Evolutionary conservation across 164 flowering plant species (phyloP).

Genomic region (Magnolia changhungtana): DNA sequence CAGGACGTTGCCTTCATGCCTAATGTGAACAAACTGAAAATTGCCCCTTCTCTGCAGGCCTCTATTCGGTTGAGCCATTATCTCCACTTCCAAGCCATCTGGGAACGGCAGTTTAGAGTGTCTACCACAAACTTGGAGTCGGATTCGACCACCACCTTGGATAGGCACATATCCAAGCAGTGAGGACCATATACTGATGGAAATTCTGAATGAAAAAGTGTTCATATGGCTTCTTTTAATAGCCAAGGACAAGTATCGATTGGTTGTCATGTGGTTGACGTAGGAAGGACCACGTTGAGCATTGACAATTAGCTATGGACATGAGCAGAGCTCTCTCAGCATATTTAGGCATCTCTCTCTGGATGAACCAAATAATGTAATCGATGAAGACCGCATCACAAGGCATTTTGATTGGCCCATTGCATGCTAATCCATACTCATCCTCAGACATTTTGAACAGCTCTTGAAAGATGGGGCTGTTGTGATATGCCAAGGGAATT

Average conservation of each 20-base stretch:
- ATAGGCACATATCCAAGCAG: not conserved
- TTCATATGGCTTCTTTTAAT: not conserved
- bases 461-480: constrained; percentile 35
- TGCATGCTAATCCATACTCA: constrained; percentile 29
- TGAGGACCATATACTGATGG: not conserved
- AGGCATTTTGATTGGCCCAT: constrained; percentile 34
- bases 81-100: no score
- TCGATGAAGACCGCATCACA: constrained; percentile 33
- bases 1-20: no score
- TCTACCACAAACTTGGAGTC: no score
- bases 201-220: not conserved
- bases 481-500: constrained; percentile 28
- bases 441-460: constrained; percentile 39
- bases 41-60: no score
- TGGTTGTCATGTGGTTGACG: not conserved
- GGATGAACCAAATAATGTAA: constrained; percentile 25
- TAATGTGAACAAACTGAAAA: no score
- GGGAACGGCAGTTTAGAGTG: no score
- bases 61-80: no score
- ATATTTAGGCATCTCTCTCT: constrained; percentile 16
- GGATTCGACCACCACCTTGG: no score
- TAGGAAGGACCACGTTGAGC: not conserved
- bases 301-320: not conserved
- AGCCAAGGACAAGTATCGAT: not conserved
- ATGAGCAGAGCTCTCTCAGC: constrained; percentile 17